A percentile compares a stretch with the other conserved stretches of the same genome.
These are phyloP conservation scores for Penicillium sp. DNA, from an alignment of 2,329 filamentous ascomycete species.

Conservation along the genomic window DNA sequence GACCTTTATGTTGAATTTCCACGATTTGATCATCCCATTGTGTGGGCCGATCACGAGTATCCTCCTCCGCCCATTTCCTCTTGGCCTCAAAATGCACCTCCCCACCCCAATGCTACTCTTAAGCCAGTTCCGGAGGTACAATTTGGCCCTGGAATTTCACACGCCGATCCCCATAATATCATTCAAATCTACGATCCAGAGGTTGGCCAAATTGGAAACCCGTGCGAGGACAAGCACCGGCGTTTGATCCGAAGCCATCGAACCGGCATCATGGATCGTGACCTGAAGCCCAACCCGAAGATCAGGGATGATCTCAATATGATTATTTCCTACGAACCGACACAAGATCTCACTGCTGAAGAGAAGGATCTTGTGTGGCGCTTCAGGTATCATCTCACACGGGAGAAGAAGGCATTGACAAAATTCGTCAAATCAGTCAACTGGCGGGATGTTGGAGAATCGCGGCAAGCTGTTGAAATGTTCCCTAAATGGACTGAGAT, in stretches of 20 bases:
- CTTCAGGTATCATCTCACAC: conserved; percentile 89
- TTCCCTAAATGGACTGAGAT: conserved; percentile 94
- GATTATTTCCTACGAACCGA: conserved; percentile 90
- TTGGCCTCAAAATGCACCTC: conserved; percentile 62
- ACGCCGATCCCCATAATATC: conserved; percentile 58
- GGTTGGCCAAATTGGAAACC: conserved; percentile 83
- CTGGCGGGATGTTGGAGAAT: conserved; percentile 83
- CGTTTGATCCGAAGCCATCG: conserved; percentile 87
- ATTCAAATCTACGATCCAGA: conserved; percentile 93
- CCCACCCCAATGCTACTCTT: conserved; percentile 67
- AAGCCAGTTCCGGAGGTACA: conserved; percentile 86
- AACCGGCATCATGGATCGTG: conserved; percentile 90
- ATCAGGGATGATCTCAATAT: conserved; percentile 89
- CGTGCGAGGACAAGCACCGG: conserved; percentile 91
- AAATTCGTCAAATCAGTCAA: conserved; percentile 98
- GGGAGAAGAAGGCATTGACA: conserved; percentile 87
- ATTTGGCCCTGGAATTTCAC: conserved; percentile 84
- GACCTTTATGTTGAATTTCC: conserved; percentile 87
- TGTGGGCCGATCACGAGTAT: conserved; percentile 94
- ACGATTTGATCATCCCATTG: conserved; percentile 90
- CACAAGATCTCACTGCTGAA: conserved; percentile 80
- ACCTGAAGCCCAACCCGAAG: conserved; percentile 93
- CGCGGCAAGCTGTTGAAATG: conserved; percentile 84
- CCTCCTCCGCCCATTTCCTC: conserved; percentile 78
- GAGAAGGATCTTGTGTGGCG: conserved; percentile 98